These are phyloP conservation scores for Kazachstania martiniae DNA, from an alignment of 805 yeast species.

Conservation along the genomic window DNA sequence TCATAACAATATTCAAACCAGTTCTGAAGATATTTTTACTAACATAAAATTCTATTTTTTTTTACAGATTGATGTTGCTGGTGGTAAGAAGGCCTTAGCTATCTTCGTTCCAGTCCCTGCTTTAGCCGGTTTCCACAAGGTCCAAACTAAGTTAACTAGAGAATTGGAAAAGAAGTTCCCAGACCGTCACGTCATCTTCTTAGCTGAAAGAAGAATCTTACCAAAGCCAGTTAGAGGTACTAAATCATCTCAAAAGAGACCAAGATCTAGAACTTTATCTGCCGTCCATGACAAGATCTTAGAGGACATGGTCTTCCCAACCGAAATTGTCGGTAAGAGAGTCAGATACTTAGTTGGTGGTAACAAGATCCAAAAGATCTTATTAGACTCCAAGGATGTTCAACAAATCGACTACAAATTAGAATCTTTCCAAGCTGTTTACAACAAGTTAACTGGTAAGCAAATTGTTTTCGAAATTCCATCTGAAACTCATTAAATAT, in stretches of 20 bases:
- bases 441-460: slow-evolving; percentile 98
- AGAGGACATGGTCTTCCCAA: slow-evolving; percentile 99
- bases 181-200: slow-evolving; percentile 97
- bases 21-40: slow-evolving; percentile 1
- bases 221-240: slow-evolving; percentile 97
- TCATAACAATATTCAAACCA: no score
- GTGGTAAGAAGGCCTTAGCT: slow-evolving; percentile 98
- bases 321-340: slow-evolving; percentile 98
- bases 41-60: slow-evolving; percentile 3
- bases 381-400: slow-evolving; percentile 96
- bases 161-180: slow-evolving; percentile 99
- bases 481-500: slow-evolving; percentile 29
- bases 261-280: slow-evolving; percentile 98
- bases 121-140: slow-evolving; percentile 87
- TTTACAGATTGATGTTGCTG: slow-evolving; percentile 73
- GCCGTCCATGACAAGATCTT: slow-evolving; percentile 97
- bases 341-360: slow-evolving; percentile 99
- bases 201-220: slow-evolving; percentile 98
- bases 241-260: slow-evolving; percentile 95
- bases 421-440: slow-evolving; percentile 97
- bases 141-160: slow-evolving; percentile 94
- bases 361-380: slow-evolving; percentile 93
- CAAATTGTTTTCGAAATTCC: slow-evolving; percentile 97
- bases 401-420: slow-evolving; percentile 95
- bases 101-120: slow-evolving; percentile 97